phyloP scores from a whole-genome alignment of 495 filamentous ascomycete genomes.

The Aeminium ludgeri region DNA sequence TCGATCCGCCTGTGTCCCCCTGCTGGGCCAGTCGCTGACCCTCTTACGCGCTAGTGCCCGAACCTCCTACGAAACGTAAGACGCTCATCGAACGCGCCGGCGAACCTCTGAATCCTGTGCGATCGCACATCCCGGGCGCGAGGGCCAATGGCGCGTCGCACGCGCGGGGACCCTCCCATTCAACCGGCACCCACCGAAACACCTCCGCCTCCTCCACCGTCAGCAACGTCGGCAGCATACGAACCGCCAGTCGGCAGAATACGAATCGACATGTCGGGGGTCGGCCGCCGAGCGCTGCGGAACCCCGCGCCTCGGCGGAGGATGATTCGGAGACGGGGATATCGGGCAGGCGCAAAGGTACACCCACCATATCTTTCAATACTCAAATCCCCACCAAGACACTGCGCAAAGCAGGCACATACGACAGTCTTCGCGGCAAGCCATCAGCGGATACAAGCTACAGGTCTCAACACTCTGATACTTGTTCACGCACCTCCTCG shows the following conservation, averaged over 20 bases:
- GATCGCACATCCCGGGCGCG: slow-evolving; percentile 9
- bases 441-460: slow-evolving; percentile 1
- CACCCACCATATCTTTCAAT: slow-evolving; percentile 18
- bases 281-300: slow-evolving; percentile 3
- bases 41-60: slow-evolving; percentile 26
- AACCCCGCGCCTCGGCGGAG: slow-evolving; percentile 44
- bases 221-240: slow-evolving; percentile 18
- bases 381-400: background rate
- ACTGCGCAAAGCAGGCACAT: slow-evolving; percentile 11
- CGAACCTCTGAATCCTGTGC: slow-evolving; percentile 25
- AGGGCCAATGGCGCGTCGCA: too few species aligned
- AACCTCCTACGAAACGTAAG: slow-evolving; percentile 35
- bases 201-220: slow-evolving; percentile 33
- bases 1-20: background rate
- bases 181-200: slow-evolving; percentile 33
- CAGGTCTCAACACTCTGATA: slow-evolving; percentile 8
- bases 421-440: slow-evolving; percentile 1
- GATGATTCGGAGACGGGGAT: slow-evolving; percentile 35
- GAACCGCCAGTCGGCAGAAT: slow-evolving; percentile 20
- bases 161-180: slow-evolving; percentile 13
- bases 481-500: background rate
- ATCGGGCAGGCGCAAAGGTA: slow-evolving; percentile 56
- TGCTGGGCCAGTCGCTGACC: background rate
- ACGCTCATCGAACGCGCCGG: slow-evolving; percentile 40
- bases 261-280: slow-evolving; percentile 24